These are phyloP conservation scores for Eutrema yunnanense DNA, from an alignment of 345 rosid species.

Conservation along the genomic window DNA sequence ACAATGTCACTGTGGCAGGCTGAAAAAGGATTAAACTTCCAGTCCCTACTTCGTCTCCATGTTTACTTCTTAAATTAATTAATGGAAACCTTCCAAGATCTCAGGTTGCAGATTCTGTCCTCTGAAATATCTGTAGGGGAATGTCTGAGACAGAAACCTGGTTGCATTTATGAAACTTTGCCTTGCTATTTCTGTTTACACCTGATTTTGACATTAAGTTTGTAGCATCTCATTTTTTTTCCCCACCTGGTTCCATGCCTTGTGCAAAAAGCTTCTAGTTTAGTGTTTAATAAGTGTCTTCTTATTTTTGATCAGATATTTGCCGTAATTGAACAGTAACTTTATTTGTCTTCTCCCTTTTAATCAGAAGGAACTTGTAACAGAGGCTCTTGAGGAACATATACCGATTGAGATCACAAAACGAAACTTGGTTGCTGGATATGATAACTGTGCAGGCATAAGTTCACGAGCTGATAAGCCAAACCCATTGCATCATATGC, in stretches of 20 bases:
- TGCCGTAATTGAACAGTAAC: not conserved
- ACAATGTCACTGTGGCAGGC: constrained; percentile 28
- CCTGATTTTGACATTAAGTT: not conserved
- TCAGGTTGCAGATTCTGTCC: too few species aligned
- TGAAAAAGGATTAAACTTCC: constrained; percentile 23
- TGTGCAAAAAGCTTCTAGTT: not conserved
- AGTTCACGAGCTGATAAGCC: constrained; percentile 10
- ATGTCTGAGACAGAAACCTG: too few species aligned
- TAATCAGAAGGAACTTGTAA: not conserved
- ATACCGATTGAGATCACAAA: constrained; percentile 29
- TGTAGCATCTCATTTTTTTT: not conserved
- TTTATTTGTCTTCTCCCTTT: not conserved
- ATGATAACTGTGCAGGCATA: constrained; percentile 5
- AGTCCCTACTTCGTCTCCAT: too few species aligned
- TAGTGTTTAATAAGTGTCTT: not conserved
- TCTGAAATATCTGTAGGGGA: too few species aligned
- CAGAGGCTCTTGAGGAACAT: constrained; percentile 11
- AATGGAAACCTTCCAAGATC: too few species aligned
- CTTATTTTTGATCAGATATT: not conserved
- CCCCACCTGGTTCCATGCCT: not conserved
- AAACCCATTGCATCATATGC: not conserved
- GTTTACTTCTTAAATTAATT: too few species aligned
- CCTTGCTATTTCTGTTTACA: not conserved
- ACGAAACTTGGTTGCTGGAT: constrained; percentile 35
- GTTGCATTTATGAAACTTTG: not conserved